These are phyloP conservation scores for Hypoxylon perforatum DNA, from an alignment of 495 filamentous ascomycete species.

Conservation along the genomic window DNA sequence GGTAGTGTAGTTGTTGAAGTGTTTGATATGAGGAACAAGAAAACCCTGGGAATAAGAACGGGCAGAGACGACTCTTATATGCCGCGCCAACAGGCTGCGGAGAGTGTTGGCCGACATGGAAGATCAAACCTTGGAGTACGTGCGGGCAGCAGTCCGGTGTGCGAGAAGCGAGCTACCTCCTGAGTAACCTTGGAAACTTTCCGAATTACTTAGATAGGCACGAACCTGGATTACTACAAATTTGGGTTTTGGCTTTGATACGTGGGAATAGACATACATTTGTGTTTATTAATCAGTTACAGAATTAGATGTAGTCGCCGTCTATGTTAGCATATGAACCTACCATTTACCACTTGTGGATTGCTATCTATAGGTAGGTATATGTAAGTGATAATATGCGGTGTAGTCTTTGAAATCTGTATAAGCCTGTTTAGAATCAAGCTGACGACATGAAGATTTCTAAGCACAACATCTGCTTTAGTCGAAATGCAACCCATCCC, in stretches of 20 bases:
- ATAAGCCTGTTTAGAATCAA: too few species aligned
- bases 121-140: not conserved
- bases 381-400: too few species aligned
- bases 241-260: too few species aligned
- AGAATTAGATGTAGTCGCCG: too few species aligned
- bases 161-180: not conserved
- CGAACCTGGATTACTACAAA: too few species aligned
- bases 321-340: too few species aligned
- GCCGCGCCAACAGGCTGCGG: conserved; percentile 14
- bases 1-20: not conserved
- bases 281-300: too few species aligned
- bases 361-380: too few species aligned
- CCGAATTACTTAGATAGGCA: not conserved
- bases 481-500: not conserved
- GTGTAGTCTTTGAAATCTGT: conserved; percentile 6
- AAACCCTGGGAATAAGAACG: conserved; percentile 5
- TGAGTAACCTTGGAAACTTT: too few species aligned
- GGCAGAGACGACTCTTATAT: conserved; percentile 26
- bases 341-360: too few species aligned
- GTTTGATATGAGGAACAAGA: not conserved
- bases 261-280: too few species aligned
- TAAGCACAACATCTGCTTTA: conserved; percentile 16
- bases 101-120: conserved; percentile 25
- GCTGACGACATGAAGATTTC: conserved; percentile 20
- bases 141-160: not conserved